A percentile compares a stretch with the other conserved stretches of the same genome.
These are phyloP conservation scores for Kingdonia uniflora DNA, from an alignment of 164 flowering plant species.

Conservation along the genomic window DNA sequence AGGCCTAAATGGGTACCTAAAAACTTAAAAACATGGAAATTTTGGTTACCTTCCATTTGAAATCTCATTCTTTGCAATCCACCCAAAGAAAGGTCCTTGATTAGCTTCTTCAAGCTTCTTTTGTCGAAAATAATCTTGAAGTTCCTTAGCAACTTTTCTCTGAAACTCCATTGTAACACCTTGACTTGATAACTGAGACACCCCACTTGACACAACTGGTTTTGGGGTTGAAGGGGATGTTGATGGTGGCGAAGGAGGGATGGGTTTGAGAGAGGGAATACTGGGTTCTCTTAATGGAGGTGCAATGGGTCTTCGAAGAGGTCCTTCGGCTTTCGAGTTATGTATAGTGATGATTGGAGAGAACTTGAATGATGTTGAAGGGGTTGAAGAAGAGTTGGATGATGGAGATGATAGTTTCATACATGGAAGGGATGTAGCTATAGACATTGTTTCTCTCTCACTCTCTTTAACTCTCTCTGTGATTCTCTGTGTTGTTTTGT, in stretches of 20 bases:
- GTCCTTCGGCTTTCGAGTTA: constrained; percentile 79
- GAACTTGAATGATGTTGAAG: constrained; percentile 17
- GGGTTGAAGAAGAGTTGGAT: constrained; percentile 24
- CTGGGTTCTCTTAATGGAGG: constrained; percentile 37
- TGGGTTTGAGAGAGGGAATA: constrained; percentile 26
- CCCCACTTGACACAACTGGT: constrained; percentile 19
- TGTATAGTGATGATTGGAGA: constrained; percentile 26
- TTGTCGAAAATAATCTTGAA: constrained; percentile 80
- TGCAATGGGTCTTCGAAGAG: constrained; percentile 63
- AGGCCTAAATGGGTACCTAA: no score
- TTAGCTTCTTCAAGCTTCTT: constrained; percentile 80
- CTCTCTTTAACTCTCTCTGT: constrained; percentile 3
- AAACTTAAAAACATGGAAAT: neutral
- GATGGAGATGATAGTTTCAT: constrained; percentile 30
- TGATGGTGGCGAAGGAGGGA: constrained; percentile 33
- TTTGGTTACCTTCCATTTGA: constrained; percentile 75
- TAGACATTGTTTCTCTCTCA: constrained; percentile 33
- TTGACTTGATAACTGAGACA: constrained; percentile 23
- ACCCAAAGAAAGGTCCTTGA: constrained; percentile 93
- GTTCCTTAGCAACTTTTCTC: constrained; percentile 88
- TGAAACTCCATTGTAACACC: constrained; percentile 80
- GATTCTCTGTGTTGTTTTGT: neutral
- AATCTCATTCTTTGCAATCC: constrained; percentile 75
- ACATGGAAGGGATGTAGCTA: constrained; percentile 51
- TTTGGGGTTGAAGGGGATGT: constrained; percentile 23